Conservation (phyloP, 768 basidiomycete species). For the Auricularia cornea region DNA sequence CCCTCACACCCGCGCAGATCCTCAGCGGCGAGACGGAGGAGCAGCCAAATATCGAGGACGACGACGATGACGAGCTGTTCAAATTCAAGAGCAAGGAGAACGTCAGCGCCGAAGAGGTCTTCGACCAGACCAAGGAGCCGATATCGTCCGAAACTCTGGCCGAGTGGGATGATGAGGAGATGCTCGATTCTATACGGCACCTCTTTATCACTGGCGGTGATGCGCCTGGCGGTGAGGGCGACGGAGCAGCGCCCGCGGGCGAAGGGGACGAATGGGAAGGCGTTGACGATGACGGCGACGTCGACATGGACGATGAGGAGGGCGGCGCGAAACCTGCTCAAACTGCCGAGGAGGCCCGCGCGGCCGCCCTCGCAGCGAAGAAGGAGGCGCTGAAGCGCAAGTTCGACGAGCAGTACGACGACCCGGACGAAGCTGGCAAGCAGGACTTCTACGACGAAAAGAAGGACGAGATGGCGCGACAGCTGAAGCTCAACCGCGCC, state of each 20-base stretch:
- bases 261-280: conserved; percentile 35
- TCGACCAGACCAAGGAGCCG: conserved; percentile 64
- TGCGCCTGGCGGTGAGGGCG: conserved; percentile 24
- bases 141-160: conserved; percentile 43
- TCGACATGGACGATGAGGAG: conserved; percentile 33
- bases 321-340: conserved; percentile 24
- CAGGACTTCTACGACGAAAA: conserved; percentile 85
- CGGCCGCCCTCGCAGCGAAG: conserved; percentile 63
- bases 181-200: conserved; percentile 76
- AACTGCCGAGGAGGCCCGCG: conserved; percentile 18
- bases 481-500: conserved; percentile 70
- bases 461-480: conserved; percentile 85
- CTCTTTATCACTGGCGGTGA: conserved; percentile 82
- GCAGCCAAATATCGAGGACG: conserved; percentile 21
- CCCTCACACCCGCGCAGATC: conserved; percentile 63
- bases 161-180: conserved; percentile 78
- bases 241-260: conserved; percentile 21
- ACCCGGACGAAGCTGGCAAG: conserved; percentile 57
- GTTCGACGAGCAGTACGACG: conserved; percentile 96
- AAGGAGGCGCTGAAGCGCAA: conserved; percentile 89
- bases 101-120: conserved; percentile 36
- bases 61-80: conserved; percentile 71
- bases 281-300: conserved; percentile 25
- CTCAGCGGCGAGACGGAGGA: conserved; percentile 30
- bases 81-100: conserved; percentile 36